A percentile compares a stretch with the other conserved stretches of the same genome.
phyloP scores from a whole-genome alignment of 208 protist species.

The Entamoeba histolytica region DNA sequence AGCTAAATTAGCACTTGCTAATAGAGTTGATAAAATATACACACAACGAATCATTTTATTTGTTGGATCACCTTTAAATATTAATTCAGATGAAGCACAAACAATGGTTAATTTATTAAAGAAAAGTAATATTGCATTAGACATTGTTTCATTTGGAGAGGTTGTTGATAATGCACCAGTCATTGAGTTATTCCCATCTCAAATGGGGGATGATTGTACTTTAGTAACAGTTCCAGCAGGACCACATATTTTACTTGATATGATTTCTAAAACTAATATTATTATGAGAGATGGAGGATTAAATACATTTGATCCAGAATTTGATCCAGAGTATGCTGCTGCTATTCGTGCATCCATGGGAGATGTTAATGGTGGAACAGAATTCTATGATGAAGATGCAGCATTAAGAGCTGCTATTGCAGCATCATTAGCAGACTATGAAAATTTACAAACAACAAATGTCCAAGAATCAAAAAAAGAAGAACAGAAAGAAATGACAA shows the following conservation, averaged over 20 bases:
- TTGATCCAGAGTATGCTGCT: background rate
- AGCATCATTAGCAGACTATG: background rate
- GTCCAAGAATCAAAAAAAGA: background rate
- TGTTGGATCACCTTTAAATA: background rate
- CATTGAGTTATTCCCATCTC: background rate
- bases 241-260: background rate
- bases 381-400: background rate
- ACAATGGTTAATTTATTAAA: background rate
- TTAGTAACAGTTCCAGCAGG: background rate
- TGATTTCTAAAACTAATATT: background rate
- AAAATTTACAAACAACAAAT: background rate
- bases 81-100: background rate
- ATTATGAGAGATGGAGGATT: background rate
- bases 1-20: background rate
- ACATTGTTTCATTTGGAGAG: background rate
- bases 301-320: background rate
- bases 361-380: background rate
- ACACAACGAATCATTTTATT: background rate
- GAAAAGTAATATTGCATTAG: background rate
- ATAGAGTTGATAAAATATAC: background rate
- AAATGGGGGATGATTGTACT: background rate
- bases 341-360: background rate
- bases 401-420: background rate
- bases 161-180: background rate
- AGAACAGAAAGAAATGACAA: background rate